Conservation (phyloP, 2,329 filamentous ascomycete species). For the Trichoderma koningii region DNA sequence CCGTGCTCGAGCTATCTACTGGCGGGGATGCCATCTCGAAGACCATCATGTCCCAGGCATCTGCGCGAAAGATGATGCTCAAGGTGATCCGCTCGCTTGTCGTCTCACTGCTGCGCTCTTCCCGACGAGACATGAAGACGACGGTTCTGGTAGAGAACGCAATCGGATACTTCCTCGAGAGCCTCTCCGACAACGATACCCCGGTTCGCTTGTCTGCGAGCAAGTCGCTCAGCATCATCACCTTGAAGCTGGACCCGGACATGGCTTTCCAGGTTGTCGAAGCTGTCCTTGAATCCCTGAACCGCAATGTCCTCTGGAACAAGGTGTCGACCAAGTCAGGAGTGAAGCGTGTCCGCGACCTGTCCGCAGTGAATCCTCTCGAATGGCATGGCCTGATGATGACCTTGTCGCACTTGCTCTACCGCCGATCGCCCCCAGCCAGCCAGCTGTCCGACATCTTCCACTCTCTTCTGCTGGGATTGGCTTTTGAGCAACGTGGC, state of each 20-base stretch:
- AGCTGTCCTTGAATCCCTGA: slow-evolving; percentile 73
- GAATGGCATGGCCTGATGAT: slow-evolving; percentile 93
- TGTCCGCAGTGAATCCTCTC: slow-evolving; percentile 75
- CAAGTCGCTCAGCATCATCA: slow-evolving; percentile 87
- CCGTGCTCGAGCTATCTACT: slow-evolving; percentile 61
- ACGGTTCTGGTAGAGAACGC: slow-evolving; percentile 71
- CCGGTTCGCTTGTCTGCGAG: slow-evolving; percentile 88
- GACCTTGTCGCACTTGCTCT: slow-evolving; percentile 82
- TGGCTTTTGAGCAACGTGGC: slow-evolving; percentile 86
- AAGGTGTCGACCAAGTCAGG: slow-evolving; percentile 42
- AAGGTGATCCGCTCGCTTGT: slow-evolving; percentile 80
- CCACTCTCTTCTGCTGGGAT: slow-evolving; percentile 72
- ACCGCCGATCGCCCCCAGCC: slow-evolving; percentile 76
- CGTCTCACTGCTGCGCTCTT: slow-evolving; percentile 63
- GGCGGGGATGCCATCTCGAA: slow-evolving; percentile 51
- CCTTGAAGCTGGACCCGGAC: slow-evolving; percentile 73
- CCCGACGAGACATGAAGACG: slow-evolving; percentile 44
- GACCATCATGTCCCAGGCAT: slow-evolving; percentile 68
- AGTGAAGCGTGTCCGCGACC: slow-evolving; percentile 52
- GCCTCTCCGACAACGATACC: slow-evolving; percentile 83
- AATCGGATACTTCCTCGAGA: slow-evolving; percentile 78
- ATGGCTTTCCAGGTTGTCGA: slow-evolving; percentile 89
- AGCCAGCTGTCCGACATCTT: slow-evolving; percentile 72
- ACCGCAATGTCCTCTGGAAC: slow-evolving; percentile 58
- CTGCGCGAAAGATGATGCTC: slow-evolving; percentile 78